Evolutionary conservation across 106 monocot species (phyloP), one percentile per base, ranked within the genome.

Genomic region (Hemerocallis citrina): DNA sequence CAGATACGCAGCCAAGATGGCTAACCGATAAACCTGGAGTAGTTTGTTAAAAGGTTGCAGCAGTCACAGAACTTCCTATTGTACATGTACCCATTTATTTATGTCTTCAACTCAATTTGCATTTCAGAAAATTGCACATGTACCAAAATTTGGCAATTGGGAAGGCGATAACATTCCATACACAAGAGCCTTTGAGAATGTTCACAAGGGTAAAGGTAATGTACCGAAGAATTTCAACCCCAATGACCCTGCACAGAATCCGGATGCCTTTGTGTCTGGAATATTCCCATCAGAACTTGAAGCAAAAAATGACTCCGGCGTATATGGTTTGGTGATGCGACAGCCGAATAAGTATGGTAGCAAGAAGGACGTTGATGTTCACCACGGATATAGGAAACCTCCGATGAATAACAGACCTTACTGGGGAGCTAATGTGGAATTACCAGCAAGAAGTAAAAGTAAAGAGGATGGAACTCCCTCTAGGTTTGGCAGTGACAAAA

Each of bases 111-210:
- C n/a, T 44, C 2, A 20, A 51, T 51, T 51, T 2, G 21, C 20
- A 24, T 20, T 51, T 24, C 24, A 54, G 61, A 16, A 66, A 67
- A 9, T n/a, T 9, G 33, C 59, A 2, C 66, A 67, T 54, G 72
- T 77, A 27, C 77, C 77, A 13, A 66, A 77, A 48, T 77, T 77
- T 30, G 77, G 74, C 16, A 58, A 70, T 22, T 80, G 80, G 80
- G 75, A 71, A 0, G 31, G 67, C 11, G 69, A 74, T 3, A 61
- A 80, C 27, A 24, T 71, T 25, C 35, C 59, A 9, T 80, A 66
- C 19, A 80, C 80, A 0, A 42, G 27, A n/a, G 70, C 27, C 37
- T 80, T 80, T 7, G 80, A 80, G 16, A 71, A 66, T 49, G 61
- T 66, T 5, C 70, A 40, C 6, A 69, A 63, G 57, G 42, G 45